A percentile compares a stretch with the other conserved stretches of the same genome.
Evolutionary conservation across 768 basidiomycete species (phyloP).

Genomic region (Mycena metata): DNA sequence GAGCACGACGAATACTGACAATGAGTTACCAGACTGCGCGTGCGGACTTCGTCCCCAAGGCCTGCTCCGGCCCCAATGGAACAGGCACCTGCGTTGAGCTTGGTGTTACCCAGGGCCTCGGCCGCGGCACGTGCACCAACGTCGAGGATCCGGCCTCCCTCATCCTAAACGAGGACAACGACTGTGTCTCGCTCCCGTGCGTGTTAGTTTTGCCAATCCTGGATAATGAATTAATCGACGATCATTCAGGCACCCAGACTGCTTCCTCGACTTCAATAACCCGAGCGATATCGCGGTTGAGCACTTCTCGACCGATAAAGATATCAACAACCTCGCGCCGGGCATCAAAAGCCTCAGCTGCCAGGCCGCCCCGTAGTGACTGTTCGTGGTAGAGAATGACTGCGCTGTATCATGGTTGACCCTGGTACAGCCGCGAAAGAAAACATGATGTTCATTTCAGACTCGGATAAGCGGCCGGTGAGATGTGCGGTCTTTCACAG

Average conservation of each 20-base stretch:
- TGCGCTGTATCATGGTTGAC: no score
- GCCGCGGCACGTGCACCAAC: constrained; percentile 24
- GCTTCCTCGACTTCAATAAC: neutral
- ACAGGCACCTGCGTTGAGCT: constrained; percentile 17
- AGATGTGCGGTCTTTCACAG: no score
- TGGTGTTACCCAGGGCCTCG: neutral
- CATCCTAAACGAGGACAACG: constrained; percentile 22
- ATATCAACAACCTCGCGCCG: neutral
- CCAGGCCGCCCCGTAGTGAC: constrained; percentile 9
- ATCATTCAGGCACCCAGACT: constrained; percentile 2
- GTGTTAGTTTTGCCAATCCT: neutral
- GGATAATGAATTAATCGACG: neutral
- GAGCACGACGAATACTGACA: neutral
- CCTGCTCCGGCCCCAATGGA: constrained; percentile 20
- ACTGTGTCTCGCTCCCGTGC: constrained; percentile 28
- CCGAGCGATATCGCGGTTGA: constrained; percentile 6
- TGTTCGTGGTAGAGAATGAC: no score
- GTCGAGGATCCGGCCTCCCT: constrained; percentile 9
- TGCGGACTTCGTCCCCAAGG: constrained; percentile 17
- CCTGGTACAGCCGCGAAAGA: no score
- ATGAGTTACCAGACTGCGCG: neutral
- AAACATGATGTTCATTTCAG: no score
- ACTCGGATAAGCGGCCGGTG: no score
- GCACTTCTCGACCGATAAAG: constrained; percentile 25
- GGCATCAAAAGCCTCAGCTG: constrained; percentile 20